Evolutionary conservation across 2,329 filamentous ascomycete species (phyloP).

Genomic region (Trichoderma harzianum): DNA sequence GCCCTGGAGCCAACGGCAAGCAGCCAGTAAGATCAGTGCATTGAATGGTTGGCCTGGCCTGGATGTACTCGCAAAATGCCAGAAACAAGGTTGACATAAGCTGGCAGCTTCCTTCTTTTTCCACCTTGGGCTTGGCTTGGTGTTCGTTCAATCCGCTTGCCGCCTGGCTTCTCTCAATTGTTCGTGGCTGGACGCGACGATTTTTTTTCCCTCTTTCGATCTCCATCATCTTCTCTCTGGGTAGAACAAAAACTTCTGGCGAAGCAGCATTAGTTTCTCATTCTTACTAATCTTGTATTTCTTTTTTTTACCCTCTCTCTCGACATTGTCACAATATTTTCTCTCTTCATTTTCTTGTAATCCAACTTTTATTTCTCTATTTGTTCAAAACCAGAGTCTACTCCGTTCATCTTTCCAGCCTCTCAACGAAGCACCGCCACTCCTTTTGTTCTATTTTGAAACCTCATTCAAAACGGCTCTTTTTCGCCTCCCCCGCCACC

Average conservation of each 20-base stretch:
- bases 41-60: background rate
- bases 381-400: background rate
- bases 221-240: background rate
- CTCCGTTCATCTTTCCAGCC: background rate
- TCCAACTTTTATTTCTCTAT: background rate
- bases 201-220: background rate
- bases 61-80: background rate
- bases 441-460: constrained; percentile 7
- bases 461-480: background rate
- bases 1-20: too few species aligned
- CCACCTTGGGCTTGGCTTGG: background rate
- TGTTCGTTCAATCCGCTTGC: background rate
- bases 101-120: background rate
- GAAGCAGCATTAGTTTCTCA: background rate
- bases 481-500: constrained; percentile 14
- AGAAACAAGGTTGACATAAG: background rate
- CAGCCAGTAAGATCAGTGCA: background rate
- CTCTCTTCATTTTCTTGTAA: background rate
- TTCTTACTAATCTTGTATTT: background rate
- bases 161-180: background rate
- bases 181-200: background rate
- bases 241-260: background rate
- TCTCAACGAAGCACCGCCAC: background rate
- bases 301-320: background rate
- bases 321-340: background rate